Evolutionary conservation across 805 yeast species (phyloP).

Genomic region (Cyberlindnera nakhonratchasimensis): DNA sequence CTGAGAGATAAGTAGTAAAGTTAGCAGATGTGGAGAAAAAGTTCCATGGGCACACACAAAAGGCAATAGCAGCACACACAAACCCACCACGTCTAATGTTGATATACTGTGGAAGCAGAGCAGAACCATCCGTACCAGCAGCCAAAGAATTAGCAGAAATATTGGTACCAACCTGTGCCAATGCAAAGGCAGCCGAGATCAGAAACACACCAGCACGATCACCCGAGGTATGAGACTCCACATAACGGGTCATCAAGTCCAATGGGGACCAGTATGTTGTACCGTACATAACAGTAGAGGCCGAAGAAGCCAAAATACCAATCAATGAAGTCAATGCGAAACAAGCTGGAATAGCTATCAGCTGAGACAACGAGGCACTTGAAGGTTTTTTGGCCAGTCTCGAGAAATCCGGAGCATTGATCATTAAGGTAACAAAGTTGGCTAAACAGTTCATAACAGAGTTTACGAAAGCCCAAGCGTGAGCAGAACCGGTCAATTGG

Average conservation of each 20-base stretch:
- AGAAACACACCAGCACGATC: constrained; percentile 80
- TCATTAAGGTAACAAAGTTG: constrained; percentile 81
- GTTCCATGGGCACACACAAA: constrained; percentile 82
- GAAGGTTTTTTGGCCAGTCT: constrained; percentile 66
- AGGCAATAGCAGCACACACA: constrained; percentile 68
- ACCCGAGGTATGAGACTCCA: constrained; percentile 51
- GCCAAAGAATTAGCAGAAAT: constrained; percentile 71
- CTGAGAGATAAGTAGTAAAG: constrained; percentile 77
- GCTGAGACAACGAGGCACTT: constrained; percentile 52
- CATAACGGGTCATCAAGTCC: constrained; percentile 57
- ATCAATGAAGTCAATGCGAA: constrained; percentile 80
- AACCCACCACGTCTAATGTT: constrained; percentile 80
- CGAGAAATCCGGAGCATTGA: constrained; percentile 87
- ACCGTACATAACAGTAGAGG: constrained; percentile 66
- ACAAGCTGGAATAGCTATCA: constrained; percentile 67
- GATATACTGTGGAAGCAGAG: constrained; percentile 58
- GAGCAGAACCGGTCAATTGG: constrained; percentile 51
- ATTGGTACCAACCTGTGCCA: constrained; percentile 79
- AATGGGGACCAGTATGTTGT: constrained; percentile 82
- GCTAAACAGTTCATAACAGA: constrained; percentile 80
- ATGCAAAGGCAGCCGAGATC: constrained; percentile 64
- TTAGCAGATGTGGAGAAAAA: constrained; percentile 63
- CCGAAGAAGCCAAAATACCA: constrained; percentile 82
- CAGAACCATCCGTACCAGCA: constrained; percentile 72
- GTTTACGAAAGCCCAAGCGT: constrained; percentile 81